Evolutionary conservation across 805 yeast genomes (phyloP).

Genomic region (Lipomyces spencermartinsiae): DNA sequence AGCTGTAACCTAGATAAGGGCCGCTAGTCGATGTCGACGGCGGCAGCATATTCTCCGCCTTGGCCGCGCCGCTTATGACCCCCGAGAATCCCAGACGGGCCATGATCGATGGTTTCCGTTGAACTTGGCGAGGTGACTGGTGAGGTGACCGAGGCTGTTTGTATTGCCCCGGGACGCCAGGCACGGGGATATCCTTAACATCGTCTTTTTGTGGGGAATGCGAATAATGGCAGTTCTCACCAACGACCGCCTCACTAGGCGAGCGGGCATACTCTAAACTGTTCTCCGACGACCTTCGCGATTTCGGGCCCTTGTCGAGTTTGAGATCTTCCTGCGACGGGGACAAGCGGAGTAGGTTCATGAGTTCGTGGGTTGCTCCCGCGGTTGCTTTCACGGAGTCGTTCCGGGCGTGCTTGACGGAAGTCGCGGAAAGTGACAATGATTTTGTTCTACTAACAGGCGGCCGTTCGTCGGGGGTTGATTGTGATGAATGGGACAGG

Average conservation of each 20-base stretch:
- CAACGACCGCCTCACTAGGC: not conserved
- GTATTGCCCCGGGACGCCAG: not conserved
- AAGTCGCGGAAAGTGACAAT: not conserved
- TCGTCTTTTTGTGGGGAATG: not conserved
- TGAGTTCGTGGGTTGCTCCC: constrained; percentile 4
- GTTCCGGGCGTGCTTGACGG: not conserved
- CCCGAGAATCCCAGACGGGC: constrained; percentile 21
- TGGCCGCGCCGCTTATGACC: not conserved
- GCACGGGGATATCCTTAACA: not conserved
- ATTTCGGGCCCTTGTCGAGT: not conserved
- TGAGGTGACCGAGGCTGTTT: not conserved
- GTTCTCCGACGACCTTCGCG: not conserved
- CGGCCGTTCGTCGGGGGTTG: not conserved
- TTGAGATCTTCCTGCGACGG: constrained; percentile 1
- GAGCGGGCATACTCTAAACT: not conserved
- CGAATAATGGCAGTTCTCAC: not conserved
- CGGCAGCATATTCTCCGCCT: not conserved
- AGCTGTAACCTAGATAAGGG: not conserved
- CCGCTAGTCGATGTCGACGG: not conserved
- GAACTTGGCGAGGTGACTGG: not conserved
- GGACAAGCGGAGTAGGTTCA: not conserved
- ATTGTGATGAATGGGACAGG: not conserved
- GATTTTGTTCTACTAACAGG: not conserved
- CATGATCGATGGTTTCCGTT: constrained; percentile 14
- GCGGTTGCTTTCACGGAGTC: not conserved